phyloP scores from a whole-genome alignment of 2,329 filamentous ascomycete genomes.

The Colletotrichum chlorophyti region DNA sequence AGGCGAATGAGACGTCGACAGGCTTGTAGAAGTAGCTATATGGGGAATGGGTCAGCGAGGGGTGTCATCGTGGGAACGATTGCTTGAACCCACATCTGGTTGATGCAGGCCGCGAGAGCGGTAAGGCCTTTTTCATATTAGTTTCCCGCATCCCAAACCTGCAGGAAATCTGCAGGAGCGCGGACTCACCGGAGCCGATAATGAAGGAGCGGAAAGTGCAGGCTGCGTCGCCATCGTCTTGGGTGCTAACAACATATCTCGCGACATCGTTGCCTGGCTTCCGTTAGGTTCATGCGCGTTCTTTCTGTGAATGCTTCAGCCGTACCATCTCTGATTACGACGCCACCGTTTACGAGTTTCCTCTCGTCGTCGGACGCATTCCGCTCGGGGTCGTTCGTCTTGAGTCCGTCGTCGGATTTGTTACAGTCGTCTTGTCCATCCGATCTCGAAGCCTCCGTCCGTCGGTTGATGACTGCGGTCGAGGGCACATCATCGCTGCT shows the following conservation, averaged over 20 bases:
- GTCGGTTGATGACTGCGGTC: fast-evolving
- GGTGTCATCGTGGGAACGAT: background rate
- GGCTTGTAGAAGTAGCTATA: constrained; percentile 30
- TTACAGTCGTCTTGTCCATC: background rate
- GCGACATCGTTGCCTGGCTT: constrained; percentile 18
- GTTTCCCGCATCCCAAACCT: background rate
- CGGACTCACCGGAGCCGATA: constrained; percentile 14
- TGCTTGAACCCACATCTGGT: constrained; percentile 10
- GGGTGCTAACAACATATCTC: constrained; percentile 19
- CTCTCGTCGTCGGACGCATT: constrained; percentile 1
- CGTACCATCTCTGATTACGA: constrained; percentile 11
- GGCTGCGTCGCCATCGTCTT: constrained; percentile 16
- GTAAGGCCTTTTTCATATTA: constrained; percentile 6
- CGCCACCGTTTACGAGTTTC: constrained; percentile 7
- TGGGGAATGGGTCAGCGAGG: background rate
- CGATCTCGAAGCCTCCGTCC: fast-evolving
- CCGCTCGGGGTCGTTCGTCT: background rate
- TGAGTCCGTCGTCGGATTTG: constrained; percentile 3
- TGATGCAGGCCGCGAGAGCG: constrained; percentile 24
- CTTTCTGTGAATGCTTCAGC: background rate
- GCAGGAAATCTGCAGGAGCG: background rate
- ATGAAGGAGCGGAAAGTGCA: constrained; percentile 23
- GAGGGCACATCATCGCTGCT: background rate
- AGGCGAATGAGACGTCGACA: constrained; percentile 22
- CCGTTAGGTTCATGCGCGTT: background rate